These are phyloP conservation scores for Lachancea kluyveri DNA, from an alignment of 805 yeast species.

Conservation along the genomic window DNA sequence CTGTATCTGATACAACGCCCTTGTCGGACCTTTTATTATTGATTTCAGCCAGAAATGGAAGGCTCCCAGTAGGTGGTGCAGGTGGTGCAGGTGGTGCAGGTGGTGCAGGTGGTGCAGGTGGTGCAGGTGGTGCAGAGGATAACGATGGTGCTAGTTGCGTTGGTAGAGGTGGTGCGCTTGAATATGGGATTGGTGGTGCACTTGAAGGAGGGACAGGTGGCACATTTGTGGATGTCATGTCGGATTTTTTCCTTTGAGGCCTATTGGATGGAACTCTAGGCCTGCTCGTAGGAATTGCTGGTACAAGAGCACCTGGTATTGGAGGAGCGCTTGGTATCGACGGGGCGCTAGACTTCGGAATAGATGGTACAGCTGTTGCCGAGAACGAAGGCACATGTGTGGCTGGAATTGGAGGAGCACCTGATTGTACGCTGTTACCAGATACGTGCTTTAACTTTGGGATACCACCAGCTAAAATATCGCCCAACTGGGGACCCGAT, in stretches of 20 bases:
- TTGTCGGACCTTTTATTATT: conserved; percentile 44
- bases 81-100: conserved; percentile 12
- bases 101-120: conserved; percentile 21
- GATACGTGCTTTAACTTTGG: conserved; percentile 56
- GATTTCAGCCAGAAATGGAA: conserved; percentile 35
- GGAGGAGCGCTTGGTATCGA: conserved; percentile 19
- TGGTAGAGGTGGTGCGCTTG: conserved; percentile 23
- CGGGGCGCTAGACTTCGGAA: conserved; percentile 26
- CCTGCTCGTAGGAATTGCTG: conserved; percentile 17
- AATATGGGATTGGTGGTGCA: conserved; percentile 11
- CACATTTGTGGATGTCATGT: conserved; percentile 1
- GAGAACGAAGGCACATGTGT: no score
- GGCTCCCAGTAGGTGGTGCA: conserved; percentile 10
- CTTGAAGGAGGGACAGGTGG: conserved; percentile 14
- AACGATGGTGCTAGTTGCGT: conserved; percentile 17
- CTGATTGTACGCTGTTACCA: conserved; percentile 25
- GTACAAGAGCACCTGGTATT: conserved; percentile 14
- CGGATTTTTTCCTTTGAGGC: conserved; percentile 12
- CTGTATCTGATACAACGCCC: conserved; percentile 30
- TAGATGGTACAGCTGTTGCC: conserved; percentile 32
- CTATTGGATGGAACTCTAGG: conserved; percentile 18
- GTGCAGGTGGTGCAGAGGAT: conserved; percentile 17
- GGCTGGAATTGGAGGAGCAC: conserved; percentile 35
- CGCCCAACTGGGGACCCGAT: conserved; percentile 31
- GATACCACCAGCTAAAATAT: conserved; percentile 59